Evolutionary conservation across 495 filamentous ascomycete genomes (phyloP), one percentile per base, ranked within the genome.

Genomic region (Daldinia caldariorum): DNA sequence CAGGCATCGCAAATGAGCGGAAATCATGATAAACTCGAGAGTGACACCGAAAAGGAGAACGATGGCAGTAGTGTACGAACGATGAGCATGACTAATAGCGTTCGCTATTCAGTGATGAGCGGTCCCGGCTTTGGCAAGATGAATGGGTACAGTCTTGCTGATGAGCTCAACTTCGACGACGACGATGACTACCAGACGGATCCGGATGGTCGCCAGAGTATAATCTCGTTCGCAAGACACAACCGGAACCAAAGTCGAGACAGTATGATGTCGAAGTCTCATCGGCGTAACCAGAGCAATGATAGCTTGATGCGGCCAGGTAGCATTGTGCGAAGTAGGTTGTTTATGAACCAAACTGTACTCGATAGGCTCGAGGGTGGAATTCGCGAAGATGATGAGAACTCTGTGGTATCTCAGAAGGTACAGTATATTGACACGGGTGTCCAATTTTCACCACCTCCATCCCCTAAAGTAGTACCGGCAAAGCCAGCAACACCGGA

Each of bases 131-230:
- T 76, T 4, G 69, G 75, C 9, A 90, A 90, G 73, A 72, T 81
- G 18, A 89, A 89, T 57, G 91, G 91, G 8, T 71, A 93, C 39
- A 95, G 90, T 70, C 80, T 99, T 43, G 95, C 95, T 8, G 92
- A 97, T 70, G 95, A 99, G 83, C 84, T 99, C 64, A 89, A 89
- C 57, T 90, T 96, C 43, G 92, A 92, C 61, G 91, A 91, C 51
- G 91, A 91, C 56, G 90, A 90, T 22, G 90, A 92, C 37, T 84
- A 87, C 34, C 79, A 85, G 61, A 85, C 80, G 49, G 83, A 85
- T 57, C 79, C 82, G 34, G 85, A 87, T 58, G 82, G 82, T 7
- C 83, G 83, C 20, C 85, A 88, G 50, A 87, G 85, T 59, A 80
- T 83, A 9, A 63, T 85, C 22, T 85, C 84, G 7, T 76, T 72